These are phyloP conservation scores for Gypsophila paniculata DNA, from an alignment of 179 eudicot species.

Conservation along the genomic window DNA sequence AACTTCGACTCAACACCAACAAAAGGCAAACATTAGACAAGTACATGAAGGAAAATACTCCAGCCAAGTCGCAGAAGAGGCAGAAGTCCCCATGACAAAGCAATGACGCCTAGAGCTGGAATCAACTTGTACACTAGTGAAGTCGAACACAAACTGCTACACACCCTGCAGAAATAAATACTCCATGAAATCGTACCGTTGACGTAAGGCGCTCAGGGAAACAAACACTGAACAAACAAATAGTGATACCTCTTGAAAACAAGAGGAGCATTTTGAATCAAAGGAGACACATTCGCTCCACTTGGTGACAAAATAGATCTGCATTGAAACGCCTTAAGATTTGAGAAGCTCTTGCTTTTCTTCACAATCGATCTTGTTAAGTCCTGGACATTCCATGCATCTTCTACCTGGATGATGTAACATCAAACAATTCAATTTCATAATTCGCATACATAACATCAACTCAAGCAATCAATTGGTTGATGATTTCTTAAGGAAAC, in stretches of 20 bases:
- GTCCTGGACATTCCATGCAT: slow-evolving; percentile 45
- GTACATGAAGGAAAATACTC: slow-evolving; percentile 55
- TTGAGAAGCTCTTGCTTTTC: slow-evolving; percentile 27
- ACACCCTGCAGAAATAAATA: slow-evolving; percentile 51
- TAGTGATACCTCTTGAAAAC: slow-evolving; percentile 48
- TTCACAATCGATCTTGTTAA: too few relatives aligned
- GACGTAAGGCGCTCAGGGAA: too few relatives aligned
- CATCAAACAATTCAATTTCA: slow-evolving; percentile 12
- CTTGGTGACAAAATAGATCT: slow-evolving; percentile 46
- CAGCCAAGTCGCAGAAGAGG: slow-evolving; percentile 60
- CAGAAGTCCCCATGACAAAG: slow-evolving; percentile 64
- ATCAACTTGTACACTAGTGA: slow-evolving; percentile 49
- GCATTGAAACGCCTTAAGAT: slow-evolving; percentile 42
- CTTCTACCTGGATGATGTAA: slow-evolving; percentile 41
- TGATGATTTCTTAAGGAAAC: background rate
- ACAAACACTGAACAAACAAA: background rate
- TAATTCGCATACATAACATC: background rate
- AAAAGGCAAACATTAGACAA: background rate
- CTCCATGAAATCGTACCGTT: background rate
- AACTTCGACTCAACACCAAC: background rate
- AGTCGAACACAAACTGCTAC: slow-evolving; percentile 40
- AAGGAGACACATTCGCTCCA: slow-evolving; percentile 43
- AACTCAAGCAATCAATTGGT: background rate
- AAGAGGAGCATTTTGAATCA: slow-evolving; percentile 39
- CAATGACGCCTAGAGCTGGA: slow-evolving; percentile 63